These are phyloP conservation scores for Hanseniaspora guilliermondii DNA, from an alignment of 805 yeast species.

Conservation along the genomic window DNA sequence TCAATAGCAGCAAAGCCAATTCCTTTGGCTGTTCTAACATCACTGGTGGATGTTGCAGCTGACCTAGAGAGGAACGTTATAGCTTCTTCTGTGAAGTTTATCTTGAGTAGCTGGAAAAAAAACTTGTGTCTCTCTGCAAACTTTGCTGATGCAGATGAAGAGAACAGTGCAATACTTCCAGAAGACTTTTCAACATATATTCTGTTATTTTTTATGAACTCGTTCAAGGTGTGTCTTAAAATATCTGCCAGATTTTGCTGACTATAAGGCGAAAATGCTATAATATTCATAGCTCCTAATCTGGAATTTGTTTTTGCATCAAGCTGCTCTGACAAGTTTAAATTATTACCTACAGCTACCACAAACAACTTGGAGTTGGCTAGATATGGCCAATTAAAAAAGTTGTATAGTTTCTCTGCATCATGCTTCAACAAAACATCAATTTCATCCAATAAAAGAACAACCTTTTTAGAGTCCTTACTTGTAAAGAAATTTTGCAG, in stretches of 20 bases:
- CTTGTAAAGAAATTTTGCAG: constrained; percentile 59
- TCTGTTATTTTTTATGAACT: constrained; percentile 25
- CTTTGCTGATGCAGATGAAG: constrained; percentile 17
- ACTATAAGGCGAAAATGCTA: constrained; percentile 81
- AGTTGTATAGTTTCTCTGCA: constrained; percentile 83
- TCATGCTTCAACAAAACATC: constrained; percentile 79
- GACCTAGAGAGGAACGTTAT: constrained; percentile 84
- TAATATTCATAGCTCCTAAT: constrained; percentile 63
- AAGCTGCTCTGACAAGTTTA: constrained; percentile 90
- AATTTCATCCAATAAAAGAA: constrained; percentile 78
- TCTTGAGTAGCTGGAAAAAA: constrained; percentile 24
- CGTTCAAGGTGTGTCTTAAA: constrained; percentile 55
- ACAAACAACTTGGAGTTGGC: constrained; percentile 68
- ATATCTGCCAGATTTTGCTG: constrained; percentile 65
- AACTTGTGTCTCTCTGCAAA: constrained; percentile 7
- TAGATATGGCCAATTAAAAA: constrained; percentile 94
- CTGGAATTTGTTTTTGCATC: constrained; percentile 86
- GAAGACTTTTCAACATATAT: constrained; percentile 28
- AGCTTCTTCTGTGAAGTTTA: constrained; percentile 51
- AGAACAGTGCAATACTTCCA: constrained; percentile 28
- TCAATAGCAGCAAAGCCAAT: constrained; percentile 84
- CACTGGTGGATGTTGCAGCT: constrained; percentile 94
- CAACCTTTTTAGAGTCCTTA: constrained; percentile 36
- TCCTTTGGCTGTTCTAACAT: constrained; percentile 83
- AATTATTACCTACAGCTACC: constrained; percentile 89